Evolutionary conservation across 23 red algal genomes (phyloP).

Genomic region (Gracilaria domingensis): DNA sequence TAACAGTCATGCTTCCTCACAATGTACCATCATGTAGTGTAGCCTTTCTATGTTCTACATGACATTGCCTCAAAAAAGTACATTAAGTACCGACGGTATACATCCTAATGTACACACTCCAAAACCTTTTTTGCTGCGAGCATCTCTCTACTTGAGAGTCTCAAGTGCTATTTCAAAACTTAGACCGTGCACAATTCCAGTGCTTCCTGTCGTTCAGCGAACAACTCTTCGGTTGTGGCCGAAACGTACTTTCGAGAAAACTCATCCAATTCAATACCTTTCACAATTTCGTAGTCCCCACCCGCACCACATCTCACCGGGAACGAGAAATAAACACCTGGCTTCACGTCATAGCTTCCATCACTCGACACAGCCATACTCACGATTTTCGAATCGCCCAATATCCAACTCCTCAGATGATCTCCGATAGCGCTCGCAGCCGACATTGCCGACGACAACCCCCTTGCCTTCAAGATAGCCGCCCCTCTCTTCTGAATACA

Average conservation of each 20-base stretch:
- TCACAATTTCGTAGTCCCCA: conserved; percentile 84
- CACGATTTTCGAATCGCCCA: conserved; percentile 72
- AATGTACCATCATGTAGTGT: conserved; percentile 59
- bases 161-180: no score
- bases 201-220: conserved; percentile 81
- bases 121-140: no score
- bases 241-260: conserved; percentile 91
- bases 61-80: no score
- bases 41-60: no score
- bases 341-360: conserved; percentile 86
- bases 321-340: conserved; percentile 87
- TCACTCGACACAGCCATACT: conserved; percentile 86
- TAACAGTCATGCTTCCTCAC: conserved; percentile 20
- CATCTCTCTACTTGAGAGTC: no score
- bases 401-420: conserved; percentile 90
- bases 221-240: conserved; percentile 80
- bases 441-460: conserved; percentile 90
- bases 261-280: conserved; percentile 79
- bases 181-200: background rate
- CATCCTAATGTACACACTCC: no score
- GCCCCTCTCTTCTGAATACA: conserved; percentile 94
- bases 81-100: no score
- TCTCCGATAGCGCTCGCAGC: conserved; percentile 90
- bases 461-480: conserved; percentile 84
- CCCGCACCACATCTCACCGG: conserved; percentile 79